Evolutionary conservation across 805 yeast genomes (phyloP), one percentile per base, ranked within the genome.

Genomic region (Ascoidea rubescens): DNA sequence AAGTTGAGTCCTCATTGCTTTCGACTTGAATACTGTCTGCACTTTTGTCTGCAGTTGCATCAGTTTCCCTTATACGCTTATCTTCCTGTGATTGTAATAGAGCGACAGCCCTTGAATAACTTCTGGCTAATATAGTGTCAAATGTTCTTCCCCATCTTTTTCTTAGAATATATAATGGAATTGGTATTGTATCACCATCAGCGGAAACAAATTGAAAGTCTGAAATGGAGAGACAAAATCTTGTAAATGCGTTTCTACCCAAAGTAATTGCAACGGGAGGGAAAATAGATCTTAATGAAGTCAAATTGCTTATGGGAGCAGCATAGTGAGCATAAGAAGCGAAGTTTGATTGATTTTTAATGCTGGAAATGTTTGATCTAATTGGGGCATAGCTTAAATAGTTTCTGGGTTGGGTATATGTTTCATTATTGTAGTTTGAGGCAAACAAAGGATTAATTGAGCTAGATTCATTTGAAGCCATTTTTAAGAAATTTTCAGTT

Each of bases 61-160:
- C 28, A 21, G 3, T 21, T 21, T 21, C 28, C 28, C 28, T 21
- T 21, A 21, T 21, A 21, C 28, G 28, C 28, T 21, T 21, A 21
- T 21, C 28, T 21, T 21, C 8, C 4, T 37, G 43, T 37, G 8
- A 8, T 37, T 37, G 43, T 37, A 37, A 37, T 10, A 10, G 8
- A 67, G 56, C 48, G 67, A 67, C 2, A 74, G 86, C 82, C 53
- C 77, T 69, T 0, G 83, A 78, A 62, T 84, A 86, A 1, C 82
- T 85, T 58, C 76, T 73, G 0, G 88, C 71, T 45, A 85, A 63
- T 16, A 84, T 56, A 56, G 72, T 72, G 56, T 82, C 81, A 60
- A 86, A 86, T 55, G 77, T 81, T 42, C 77, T 64, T 0, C 93
- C 93, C 95, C 95, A 86, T 60, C 93, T 70, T 57, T 80, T 83